phyloP scores from a whole-genome alignment of 1,139 yeast genomes.

The Zygosaccharomyces sapae region DNA sequence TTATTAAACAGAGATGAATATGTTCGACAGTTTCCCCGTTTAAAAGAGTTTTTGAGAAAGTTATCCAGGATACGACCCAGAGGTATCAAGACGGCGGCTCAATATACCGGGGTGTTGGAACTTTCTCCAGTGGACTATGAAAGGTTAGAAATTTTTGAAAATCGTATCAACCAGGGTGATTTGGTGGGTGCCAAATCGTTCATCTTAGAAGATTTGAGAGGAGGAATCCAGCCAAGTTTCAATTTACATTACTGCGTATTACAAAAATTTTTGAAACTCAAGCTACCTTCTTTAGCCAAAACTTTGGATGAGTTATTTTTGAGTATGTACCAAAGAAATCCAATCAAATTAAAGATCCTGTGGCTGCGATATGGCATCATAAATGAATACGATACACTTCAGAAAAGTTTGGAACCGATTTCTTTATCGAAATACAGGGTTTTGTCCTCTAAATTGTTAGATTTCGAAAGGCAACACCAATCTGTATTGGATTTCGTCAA shows the following conservation, averaged over 20 bases:
- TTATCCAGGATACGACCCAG: constrained; percentile 8
- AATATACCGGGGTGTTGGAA: background rate
- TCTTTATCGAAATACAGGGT: constrained; percentile 7
- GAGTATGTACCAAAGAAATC: constrained; percentile 18
- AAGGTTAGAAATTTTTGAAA: constrained; percentile 9
- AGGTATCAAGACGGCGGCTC: constrained; percentile 4
- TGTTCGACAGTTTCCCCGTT: constrained; percentile 16
- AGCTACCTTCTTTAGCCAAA: constrained; percentile 18
- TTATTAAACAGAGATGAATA: constrained; percentile 17
- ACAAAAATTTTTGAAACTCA: constrained; percentile 17
- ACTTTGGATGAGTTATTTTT: constrained; percentile 20
- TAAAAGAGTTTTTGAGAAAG: constrained; percentile 9
- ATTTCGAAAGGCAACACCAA: constrained; percentile 16
- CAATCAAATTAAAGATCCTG: constrained; percentile 25
- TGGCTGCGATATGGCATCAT: constrained; percentile 22
- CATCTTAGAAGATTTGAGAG: constrained; percentile 21
- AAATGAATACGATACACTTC: constrained; percentile 3
- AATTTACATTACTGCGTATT: constrained; percentile 24
- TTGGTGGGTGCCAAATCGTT: constrained; percentile 15
- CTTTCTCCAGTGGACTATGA: constrained; percentile 9
- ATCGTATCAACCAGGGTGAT: constrained; percentile 13
- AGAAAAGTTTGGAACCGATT: constrained; percentile 5
- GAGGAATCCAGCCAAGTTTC: constrained; percentile 26
- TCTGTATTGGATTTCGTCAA: constrained; percentile 21
- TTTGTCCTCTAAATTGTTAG: constrained; percentile 13